Percentiles rank a stretch among this genome's conserved stretches.
Evolutionary conservation across 768 basidiomycete genomes (phyloP).

Genomic region (Hygrophoropsis aurantiaca): DNA sequence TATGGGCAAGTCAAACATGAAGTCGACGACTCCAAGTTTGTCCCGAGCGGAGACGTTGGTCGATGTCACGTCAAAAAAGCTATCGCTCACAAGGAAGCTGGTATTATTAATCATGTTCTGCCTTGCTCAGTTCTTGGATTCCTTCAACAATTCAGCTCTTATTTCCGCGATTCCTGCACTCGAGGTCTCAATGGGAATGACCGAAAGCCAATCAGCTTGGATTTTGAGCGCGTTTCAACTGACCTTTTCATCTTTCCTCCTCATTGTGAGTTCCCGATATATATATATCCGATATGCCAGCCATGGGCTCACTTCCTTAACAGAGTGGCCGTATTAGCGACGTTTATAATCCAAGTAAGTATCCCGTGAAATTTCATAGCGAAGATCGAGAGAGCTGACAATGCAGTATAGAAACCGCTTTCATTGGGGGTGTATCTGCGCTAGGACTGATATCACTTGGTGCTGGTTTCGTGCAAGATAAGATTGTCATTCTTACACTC

Average conservation of each 20-base stretch:
- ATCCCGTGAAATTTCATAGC: not conserved
- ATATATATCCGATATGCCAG: not conserved
- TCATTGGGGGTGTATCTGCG: conserved; percentile 38
- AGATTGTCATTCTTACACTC: conserved; percentile 49
- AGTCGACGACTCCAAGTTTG: too few species aligned
- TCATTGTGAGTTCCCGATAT: conserved; percentile 26
- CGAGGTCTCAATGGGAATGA: conserved; percentile 16
- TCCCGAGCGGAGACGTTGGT: conserved; percentile 1
- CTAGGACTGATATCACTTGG: conserved; percentile 46
- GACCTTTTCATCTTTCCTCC: conserved; percentile 44
- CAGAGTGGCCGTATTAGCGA: conserved; percentile 41
- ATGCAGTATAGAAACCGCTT: conserved; percentile 34
- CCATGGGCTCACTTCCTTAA: not conserved
- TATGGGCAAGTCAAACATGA: too few species aligned
- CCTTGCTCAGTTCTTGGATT: conserved; percentile 42
- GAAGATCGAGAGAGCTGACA: not conserved
- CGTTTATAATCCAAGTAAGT: conserved; percentile 40
- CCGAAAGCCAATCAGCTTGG: conserved; percentile 34
- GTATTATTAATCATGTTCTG: conserved; percentile 38
- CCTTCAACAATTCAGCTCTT: conserved; percentile 43
- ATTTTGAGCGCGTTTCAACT: conserved; percentile 41
- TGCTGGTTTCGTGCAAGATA: conserved; percentile 45
- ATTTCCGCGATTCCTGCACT: conserved; percentile 40
- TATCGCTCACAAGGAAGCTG: conserved; percentile 25
- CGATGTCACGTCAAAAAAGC: conserved; percentile 4